These are phyloP conservation scores for Starmerella cellae DNA, from an alignment of 805 yeast genomes.

Conservation along the genomic window DNA sequence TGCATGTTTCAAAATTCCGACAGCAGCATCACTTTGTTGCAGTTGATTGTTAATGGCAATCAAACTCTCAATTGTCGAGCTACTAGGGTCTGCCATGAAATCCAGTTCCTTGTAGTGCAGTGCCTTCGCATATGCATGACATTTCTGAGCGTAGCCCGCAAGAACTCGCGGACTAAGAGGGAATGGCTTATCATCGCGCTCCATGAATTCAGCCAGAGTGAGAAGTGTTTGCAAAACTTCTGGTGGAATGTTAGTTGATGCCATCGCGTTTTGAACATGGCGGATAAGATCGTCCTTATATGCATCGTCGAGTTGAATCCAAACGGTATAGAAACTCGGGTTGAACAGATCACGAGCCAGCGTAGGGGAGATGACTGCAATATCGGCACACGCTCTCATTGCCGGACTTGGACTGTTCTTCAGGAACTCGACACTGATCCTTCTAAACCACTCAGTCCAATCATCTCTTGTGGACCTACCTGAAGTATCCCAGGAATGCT, in stretches of 20 bases:
- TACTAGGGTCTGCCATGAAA: constrained; percentile 82
- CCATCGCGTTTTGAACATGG: constrained; percentile 71
- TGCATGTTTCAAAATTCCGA: constrained; percentile 90
- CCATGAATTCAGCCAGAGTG: constrained; percentile 91
- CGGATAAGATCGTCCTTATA: constrained; percentile 82
- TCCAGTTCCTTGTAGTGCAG: constrained; percentile 91
- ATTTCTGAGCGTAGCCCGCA: constrained; percentile 84
- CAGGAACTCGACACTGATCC: constrained; percentile 69
- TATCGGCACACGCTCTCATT: constrained; percentile 76
- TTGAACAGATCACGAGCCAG: constrained; percentile 77
- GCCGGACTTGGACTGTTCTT: constrained; percentile 93
- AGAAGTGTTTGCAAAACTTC: constrained; percentile 84
- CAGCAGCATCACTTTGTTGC: constrained; percentile 95
- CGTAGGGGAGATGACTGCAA: constrained; percentile 79
- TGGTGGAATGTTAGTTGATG: constrained; percentile 86
- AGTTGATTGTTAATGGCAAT: constrained; percentile 86
- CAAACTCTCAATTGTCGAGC: constrained; percentile 81
- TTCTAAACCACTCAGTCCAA: constrained; percentile 95
- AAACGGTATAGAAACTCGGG: constrained; percentile 87
- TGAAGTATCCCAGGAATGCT: constrained; percentile 82
- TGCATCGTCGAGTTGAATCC: constrained; percentile 82
- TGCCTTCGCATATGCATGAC: constrained; percentile 97
- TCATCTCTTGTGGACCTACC: constrained; percentile 85
- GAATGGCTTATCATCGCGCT: constrained; percentile 87
- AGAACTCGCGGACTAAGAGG: constrained; percentile 83